Percentiles rank a stretch among this genome's conserved stretches.
Conservation (phyloP, 495 filamentous ascomycete species). For the Xylaria castorea region DNA sequence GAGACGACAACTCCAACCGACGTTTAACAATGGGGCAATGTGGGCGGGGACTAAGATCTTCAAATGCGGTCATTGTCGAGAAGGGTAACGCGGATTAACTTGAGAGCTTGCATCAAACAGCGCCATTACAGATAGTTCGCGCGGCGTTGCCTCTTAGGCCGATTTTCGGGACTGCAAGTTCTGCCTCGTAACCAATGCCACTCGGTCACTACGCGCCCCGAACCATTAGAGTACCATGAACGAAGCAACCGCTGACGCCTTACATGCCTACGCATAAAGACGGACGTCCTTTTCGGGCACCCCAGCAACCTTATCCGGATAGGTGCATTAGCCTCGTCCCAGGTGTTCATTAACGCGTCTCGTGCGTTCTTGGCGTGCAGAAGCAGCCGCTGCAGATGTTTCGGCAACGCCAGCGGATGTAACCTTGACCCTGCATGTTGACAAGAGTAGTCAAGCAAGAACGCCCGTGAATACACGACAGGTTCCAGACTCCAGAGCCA, state of each 20-base stretch:
- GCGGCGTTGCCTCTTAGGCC: neutral
- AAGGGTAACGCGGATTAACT: slow-evolving; percentile 9
- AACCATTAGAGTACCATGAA: neutral
- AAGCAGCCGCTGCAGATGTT: slow-evolving; percentile 21
- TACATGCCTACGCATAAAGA: neutral
- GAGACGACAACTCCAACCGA: neutral
- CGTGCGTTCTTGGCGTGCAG: slow-evolving; percentile 30
- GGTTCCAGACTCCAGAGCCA: slow-evolving; percentile 7
- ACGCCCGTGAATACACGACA: neutral
- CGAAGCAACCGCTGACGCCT: neutral
- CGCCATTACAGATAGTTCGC: neutral
- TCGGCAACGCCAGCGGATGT: slow-evolving; percentile 25
- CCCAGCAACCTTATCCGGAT: slow-evolving; percentile 14
- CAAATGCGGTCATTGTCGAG: slow-evolving; percentile 5
- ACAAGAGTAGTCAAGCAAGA: neutral
- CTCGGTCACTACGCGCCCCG: slow-evolving; percentile 9
- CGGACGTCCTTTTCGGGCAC: slow-evolving; percentile 3
- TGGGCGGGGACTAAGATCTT: slow-evolving; percentile 14
- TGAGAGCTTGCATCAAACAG: neutral
- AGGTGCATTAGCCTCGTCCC: slow-evolving; percentile 31
- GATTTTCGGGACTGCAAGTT: neutral
- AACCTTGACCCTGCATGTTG: slow-evolving; percentile 9
- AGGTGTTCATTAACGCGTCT: slow-evolving; percentile 33
- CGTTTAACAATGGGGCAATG: neutral
- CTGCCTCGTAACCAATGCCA: slow-evolving; percentile 1